Evolutionary conservation across 1,139 yeast genomes (phyloP).

Genomic region (Arxiozyma heterogenica): DNA sequence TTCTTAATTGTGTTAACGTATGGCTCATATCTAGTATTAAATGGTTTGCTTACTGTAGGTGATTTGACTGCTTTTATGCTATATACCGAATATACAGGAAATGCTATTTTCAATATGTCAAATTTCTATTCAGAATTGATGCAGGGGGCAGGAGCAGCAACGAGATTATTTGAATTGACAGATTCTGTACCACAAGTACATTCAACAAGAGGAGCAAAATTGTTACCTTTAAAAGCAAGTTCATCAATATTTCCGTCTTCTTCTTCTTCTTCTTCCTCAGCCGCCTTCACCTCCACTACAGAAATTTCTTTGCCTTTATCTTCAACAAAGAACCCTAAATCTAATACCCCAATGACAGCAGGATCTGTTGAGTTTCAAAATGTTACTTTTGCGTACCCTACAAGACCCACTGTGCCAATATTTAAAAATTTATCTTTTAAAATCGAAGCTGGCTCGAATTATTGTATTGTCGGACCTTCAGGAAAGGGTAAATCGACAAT

Average conservation of each 20-base stretch:
- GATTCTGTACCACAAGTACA: conserved; percentile 66
- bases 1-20: conserved; percentile 66
- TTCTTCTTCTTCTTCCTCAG: too few relatives aligned
- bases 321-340: conserved; percentile 1
- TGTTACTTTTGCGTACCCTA: conserved; percentile 74
- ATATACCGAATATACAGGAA: conserved; percentile 88
- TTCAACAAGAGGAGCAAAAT: conserved; percentile 49
- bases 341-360: conserved; percentile 6
- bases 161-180: conserved; percentile 77
- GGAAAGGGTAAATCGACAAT: conserved; percentile 94
- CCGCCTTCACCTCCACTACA: not conserved
- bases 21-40: conserved; percentile 70
- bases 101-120: conserved; percentile 81
- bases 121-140: conserved; percentile 85
- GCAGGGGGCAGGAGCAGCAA: conserved; percentile 97
- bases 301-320: not conserved
- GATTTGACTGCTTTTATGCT: conserved; percentile 87
- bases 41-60: conserved; percentile 70
- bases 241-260: not conserved
- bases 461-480: conserved; percentile 92
- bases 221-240: conserved; percentile 11
- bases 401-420: conserved; percentile 65
- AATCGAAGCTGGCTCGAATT: conserved; percentile 75
- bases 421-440: conserved; percentile 57
- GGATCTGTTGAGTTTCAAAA: conserved; percentile 49